Conservation (phyloP, 441 rosid genomes). For the Erodium texanum region DNA sequence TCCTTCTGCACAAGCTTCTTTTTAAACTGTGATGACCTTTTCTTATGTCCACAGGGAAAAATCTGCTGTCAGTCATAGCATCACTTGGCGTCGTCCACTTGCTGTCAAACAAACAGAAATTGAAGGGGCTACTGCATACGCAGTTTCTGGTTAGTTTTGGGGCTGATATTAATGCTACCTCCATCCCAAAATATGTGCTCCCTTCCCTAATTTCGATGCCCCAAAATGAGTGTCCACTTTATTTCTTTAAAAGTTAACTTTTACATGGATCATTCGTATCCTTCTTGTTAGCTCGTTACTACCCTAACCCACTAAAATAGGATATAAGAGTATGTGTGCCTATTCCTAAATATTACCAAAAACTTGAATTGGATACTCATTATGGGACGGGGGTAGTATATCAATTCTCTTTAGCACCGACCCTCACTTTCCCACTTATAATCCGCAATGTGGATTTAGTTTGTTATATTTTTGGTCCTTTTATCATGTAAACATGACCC, state of each 20-base stretch:
- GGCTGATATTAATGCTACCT: too few relatives aligned
- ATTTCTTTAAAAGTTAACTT: neutral
- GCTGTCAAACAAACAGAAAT: constrained; percentile 42
- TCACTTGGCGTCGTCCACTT: constrained; percentile 64
- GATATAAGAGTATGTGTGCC: too few relatives aligned
- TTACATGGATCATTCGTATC: too few relatives aligned
- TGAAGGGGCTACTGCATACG: constrained; percentile 64
- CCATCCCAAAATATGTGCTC: too few relatives aligned
- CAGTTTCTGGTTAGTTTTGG: constrained; percentile 54
- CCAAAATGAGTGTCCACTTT: neutral
- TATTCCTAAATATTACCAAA: too few relatives aligned
- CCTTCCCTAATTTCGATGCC: neutral
- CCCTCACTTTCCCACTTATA: neutral
- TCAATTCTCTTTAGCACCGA: neutral
- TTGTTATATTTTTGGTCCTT: neutral
- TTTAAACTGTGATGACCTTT: neutral
- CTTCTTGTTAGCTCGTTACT: too few relatives aligned
- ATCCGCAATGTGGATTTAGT: neutral
- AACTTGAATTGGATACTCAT: too few relatives aligned
- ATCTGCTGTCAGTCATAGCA: constrained; percentile 76
- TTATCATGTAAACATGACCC: neutral
- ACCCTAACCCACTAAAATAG: too few relatives aligned
- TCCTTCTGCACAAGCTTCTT: neutral
- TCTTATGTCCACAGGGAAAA: constrained; percentile 42
- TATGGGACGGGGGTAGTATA: too few relatives aligned